Conservation (phyloP, 352 stramenopile genomes). For the Phytophthora tubulina region DNA sequence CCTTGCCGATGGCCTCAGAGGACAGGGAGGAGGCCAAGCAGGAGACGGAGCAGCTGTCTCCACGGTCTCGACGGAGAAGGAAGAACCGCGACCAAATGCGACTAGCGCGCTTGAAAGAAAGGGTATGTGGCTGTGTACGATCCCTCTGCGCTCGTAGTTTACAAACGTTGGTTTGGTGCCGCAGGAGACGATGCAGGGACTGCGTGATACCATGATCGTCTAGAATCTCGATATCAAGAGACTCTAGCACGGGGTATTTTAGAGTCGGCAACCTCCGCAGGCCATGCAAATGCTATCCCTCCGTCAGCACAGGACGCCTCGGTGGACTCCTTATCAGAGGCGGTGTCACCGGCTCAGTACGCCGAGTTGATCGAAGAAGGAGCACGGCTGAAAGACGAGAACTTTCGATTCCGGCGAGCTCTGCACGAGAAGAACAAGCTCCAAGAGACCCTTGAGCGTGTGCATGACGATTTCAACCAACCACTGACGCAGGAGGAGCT, state of each 20-base stretch:
- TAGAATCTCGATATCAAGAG: constrained; percentile 50
- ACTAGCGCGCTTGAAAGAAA: constrained; percentile 53
- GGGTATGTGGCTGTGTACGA: constrained; percentile 23
- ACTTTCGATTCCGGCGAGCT: constrained; percentile 49
- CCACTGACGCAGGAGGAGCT: constrained; percentile 22
- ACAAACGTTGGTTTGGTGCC: not conserved
- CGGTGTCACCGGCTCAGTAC: constrained; percentile 38
- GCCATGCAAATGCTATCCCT: not conserved
- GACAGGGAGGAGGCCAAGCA: constrained; percentile 7
- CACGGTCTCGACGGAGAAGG: constrained; percentile 53
- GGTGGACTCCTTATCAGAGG: not conserved
- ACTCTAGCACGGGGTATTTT: constrained; percentile 13
- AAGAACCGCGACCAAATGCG: constrained; percentile 73
- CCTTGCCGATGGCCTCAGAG: constrained; percentile 11
- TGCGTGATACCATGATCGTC: constrained; percentile 58
- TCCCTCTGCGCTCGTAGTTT: not conserved
- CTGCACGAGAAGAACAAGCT: constrained; percentile 61
- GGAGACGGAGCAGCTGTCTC: constrained; percentile 42
- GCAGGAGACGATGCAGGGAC: constrained; percentile 56
- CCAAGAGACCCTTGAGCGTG: constrained; percentile 57
- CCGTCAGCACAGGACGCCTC: not conserved
- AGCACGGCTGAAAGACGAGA: constrained; percentile 53
- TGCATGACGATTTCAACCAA: constrained; percentile 45
- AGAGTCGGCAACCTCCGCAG: not conserved
- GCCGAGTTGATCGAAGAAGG: constrained; percentile 45